Evolutionary conservation across 441 rosid genomes (phyloP), one percentile per base, ranked within the genome.

Genomic region (Gossypium lobatum): DNA sequence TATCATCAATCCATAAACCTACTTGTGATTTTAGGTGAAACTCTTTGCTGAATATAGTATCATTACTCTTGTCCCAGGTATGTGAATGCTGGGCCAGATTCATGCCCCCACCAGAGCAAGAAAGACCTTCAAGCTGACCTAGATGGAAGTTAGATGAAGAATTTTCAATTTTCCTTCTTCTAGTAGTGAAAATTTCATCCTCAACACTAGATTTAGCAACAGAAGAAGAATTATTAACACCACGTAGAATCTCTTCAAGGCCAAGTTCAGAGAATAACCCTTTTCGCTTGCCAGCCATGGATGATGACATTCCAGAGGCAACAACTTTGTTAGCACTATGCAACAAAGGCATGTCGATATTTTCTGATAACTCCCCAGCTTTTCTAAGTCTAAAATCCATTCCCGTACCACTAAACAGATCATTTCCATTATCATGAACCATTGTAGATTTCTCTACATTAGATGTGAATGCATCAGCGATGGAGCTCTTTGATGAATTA

Each of bases 221-320:
- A 46, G 50, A 70, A 71, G 69, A 73, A 61, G 83, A 78, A 77
- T 68, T 77, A 18, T 75, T 82, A 71, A 82, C 65, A 64, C 87
- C 84, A 74, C 80, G 80, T 77, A 93, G 76, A 74, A 93, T 85
- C 79, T 89, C 91, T 81, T 83, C 85, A 7, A 87, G 80, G 64
- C 94, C 94, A 70, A 86, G 83, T 77, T 87, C 89, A 21, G 97
- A 90, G 82, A 91, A 91, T 45, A 91, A 72, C 28, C 93, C 96
- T 76, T 87, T 91, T 53, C 80, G 73, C 4, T 84, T 82, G 28
- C 42, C 78, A 70, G 42, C 64, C 48, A 25, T 66, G 64, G 89
- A 77, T 77, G 80, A 84, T 37, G 86, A 77, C 34, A 73, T 31
- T 55, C 79, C 72, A 23, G 76, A 68, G 64, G 75, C 6, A 10